Evolutionary conservation across 805 yeast genomes (phyloP), one percentile per base, ranked within the genome.

Genomic region (Ogataea degrootiae): DNA sequence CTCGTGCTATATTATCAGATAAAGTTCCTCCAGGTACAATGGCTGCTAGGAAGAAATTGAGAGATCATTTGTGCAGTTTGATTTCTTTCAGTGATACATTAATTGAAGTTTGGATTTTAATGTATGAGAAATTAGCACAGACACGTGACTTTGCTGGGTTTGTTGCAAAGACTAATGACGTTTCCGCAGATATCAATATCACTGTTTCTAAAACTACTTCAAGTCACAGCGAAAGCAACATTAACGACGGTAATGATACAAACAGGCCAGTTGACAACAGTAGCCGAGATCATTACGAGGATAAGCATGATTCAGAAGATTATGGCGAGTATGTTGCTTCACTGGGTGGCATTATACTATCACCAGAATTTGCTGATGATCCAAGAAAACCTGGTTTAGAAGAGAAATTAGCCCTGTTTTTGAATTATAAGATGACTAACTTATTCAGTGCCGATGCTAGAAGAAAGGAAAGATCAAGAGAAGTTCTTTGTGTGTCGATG

Each of bases 281-380:
- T 26, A 26, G 11, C 4, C 31, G 9, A 11, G 11, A 26, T 26
- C 4, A 26, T 11, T 9, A 38, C 19, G n/a, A 46, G 37, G 37
- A 39, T 14, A 14, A 14, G 3, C 51, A 48, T 29, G 54, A 51
- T 12, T 52, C 46, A 22, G 43, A 55, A 11, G 65, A 59, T 47
- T 83, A 76, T 59, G 82, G 89, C 2, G 94, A 92, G 8, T 81
- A 83, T 50, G 63, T 87, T 50, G 87, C 89, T 2, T 79, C 89
- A 0, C 68, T 84, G 0, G 77, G 87, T 43, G 89, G 95, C 39
- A 73, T 82, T 15, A 76, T 85, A 47, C 60, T 83, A 22, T 55
- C 67, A 6, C 59, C 61, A 2, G 59, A 55, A 4, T 58, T 65
- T 45, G 49, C 43, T 4, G 47, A 53, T 19, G 64, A 66, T 48